Conservation (phyloP, 2,329 filamentous ascomycete genomes). For the Didymosphaeria variabile region DNA sequence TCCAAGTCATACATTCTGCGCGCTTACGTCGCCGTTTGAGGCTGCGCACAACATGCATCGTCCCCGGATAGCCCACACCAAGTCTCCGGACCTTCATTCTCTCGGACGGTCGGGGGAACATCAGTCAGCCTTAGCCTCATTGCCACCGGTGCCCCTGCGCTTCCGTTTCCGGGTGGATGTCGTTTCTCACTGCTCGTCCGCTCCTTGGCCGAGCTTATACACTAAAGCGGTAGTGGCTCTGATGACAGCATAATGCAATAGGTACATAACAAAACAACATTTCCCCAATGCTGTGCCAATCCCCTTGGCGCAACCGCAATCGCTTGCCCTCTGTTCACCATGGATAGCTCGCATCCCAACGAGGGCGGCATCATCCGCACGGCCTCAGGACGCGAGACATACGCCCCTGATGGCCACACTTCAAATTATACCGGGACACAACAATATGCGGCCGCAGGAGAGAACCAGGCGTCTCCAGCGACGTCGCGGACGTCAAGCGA, state of each 20-base stretch:
- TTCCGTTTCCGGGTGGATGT: conserved; percentile 12
- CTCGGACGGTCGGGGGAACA: background rate
- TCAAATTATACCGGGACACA: conserved; percentile 2
- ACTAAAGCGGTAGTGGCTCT: conserved; percentile 1
- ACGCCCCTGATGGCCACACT: conserved; percentile 38
- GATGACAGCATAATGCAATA: conserved; percentile 10
- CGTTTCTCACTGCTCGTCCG: conserved; percentile 12
- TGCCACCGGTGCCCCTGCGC: background rate
- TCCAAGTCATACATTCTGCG: background rate
- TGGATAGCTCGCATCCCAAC: conserved; percentile 8
- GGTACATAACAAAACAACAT: conserved; percentile 2
- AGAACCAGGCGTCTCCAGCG: conserved; percentile 6
- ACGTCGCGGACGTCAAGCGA: conserved; percentile 20
- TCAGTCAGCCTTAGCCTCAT: conserved; percentile 1
- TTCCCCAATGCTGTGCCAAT: background rate
- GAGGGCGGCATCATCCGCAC: conserved; percentile 33
- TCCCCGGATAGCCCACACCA: background rate
- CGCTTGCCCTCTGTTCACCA: conserved; percentile 9
- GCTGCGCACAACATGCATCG: background rate
- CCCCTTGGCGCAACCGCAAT: background rate
- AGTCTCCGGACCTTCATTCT: background rate
- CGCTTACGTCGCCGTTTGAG: background rate
- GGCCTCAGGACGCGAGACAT: conserved; percentile 40
- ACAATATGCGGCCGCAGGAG: background rate
- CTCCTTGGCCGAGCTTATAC: conserved; percentile 13